Percentiles rank a stretch among this genome's conserved stretches.
These are phyloP conservation scores for Pichia sp. DNA, from an alignment of 1,139 yeast genomes.

Conservation along the genomic window DNA sequence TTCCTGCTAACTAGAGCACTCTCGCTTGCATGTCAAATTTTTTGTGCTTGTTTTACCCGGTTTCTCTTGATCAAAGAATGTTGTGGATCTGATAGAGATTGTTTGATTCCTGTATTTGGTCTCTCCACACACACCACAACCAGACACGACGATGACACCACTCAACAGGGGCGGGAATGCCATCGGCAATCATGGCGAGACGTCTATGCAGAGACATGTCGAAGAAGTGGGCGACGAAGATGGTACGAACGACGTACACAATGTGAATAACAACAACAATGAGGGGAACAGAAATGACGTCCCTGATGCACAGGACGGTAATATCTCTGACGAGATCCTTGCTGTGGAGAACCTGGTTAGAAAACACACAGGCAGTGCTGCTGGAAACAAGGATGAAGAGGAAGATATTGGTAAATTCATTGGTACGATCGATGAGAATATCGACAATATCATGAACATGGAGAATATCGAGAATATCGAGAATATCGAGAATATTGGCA, in stretches of 20 bases:
- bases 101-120: no score
- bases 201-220: no score
- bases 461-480: background rate
- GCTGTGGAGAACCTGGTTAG: background rate
- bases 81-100: no score
- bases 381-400: slow-evolving; percentile 1
- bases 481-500: slow-evolving; percentile 3
- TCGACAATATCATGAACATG: background rate
- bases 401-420: slow-evolving; percentile 2
- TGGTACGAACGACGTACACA: no score
- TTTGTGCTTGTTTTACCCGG: slow-evolving; percentile 11
- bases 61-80: background rate
- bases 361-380: background rate
- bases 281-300: background rate
- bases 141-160: background rate
- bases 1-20: no score
- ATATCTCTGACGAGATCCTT: background rate
- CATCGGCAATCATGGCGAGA: no score
- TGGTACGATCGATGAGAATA: background rate
- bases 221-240: no score
- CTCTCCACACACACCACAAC: no score
- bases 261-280: no score
- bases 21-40: no score
- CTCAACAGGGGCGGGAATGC: no score
- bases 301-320: background rate